Conservation (phyloP, 192 early-diverging fungal genomes). For the Allomyces javanicus region DNA sequence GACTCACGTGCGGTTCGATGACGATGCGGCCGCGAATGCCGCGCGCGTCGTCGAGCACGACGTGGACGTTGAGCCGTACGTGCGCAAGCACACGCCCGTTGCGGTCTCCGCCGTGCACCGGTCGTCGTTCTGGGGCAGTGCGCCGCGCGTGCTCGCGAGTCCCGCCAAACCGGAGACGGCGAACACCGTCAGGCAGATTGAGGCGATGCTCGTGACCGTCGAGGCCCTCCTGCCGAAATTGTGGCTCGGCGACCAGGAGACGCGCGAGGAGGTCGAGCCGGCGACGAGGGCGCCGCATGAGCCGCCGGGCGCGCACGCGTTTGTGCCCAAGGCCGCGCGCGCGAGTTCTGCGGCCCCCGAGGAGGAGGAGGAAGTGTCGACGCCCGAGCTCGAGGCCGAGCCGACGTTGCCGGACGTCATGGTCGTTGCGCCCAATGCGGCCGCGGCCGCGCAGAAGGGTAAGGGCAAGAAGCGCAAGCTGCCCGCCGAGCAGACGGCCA, state of each 20-base stretch:
- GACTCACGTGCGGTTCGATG: constrained; percentile 17
- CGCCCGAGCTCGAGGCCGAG: not conserved
- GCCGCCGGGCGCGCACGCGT: not conserved
- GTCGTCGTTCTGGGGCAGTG: not conserved
- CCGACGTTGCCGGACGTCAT: not conserved
- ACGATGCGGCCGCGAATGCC: not conserved
- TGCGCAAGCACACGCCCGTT: not conserved
- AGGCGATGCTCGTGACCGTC: not conserved
- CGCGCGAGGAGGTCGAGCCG: not conserved
- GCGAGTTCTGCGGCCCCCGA: not conserved
- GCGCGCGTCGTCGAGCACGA: constrained; percentile 5
- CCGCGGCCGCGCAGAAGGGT: not conserved
- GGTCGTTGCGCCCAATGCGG: not conserved
- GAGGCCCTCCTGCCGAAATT: not conserved
- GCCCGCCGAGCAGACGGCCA: not conserved
- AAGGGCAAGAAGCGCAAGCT: not conserved
- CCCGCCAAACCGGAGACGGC: not conserved
- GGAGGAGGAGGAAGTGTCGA: no score
- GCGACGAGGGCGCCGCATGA: not conserved
- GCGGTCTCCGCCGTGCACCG: not conserved
- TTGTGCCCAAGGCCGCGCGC: not conserved
- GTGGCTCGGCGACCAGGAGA: not conserved
- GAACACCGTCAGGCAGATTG: not conserved
- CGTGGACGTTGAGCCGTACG: constrained; percentile 15
- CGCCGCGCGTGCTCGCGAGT: not conserved